Evolutionary conservation across 495 filamentous ascomycete species (phyloP), one percentile per base, ranked within the genome.

Genomic region (Terfezia claveryi): DNA sequence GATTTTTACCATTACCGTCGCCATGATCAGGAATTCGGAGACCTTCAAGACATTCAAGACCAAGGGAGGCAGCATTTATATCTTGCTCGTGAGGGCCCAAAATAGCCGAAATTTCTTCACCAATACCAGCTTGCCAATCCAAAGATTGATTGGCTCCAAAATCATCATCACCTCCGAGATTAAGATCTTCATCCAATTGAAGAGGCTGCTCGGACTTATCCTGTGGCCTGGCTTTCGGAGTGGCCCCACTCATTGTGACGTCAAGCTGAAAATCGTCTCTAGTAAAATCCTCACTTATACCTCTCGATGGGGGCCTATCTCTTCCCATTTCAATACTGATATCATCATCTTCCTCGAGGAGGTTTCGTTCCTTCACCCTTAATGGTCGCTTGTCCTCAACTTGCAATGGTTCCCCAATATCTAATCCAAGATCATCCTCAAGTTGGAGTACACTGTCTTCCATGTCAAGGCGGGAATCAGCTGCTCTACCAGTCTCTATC

Each of bases 261-360:
- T 66, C 69, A 16, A 74, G 64, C 55, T 79, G 75, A 27, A 75
- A 20, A 46, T 46, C 41, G 1, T 86, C 83, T 61, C 80, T 81
- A 49, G 82, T 75, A 51, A 85, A 68, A 66, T 88, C 83, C 52
- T 87, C 82, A 56, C 82, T 83, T 23, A 82, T 67, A 8, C 72
- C 68, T 52, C 77, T 72, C 23, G 80, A 71, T 14, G 76, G 70
- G 12, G 81, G 80, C 32, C 82, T 85, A 58, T 89, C 82, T 77
- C 84, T 79, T 64, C 85, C 85, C 61, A 85, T 73, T 78, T 94
- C 87, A 57, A 92, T 76, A 58, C 82, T 88, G 56, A 14, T 20
- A 5, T 46, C 41, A 4, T 79, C 77, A 56, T 72, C 67, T 8
- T 67, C 70, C 49, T 74, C 71, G 58, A 77, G 74, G 36, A 75